These are phyloP conservation scores for Lasiodiplodia theobromae DNA, from an alignment of 2,329 filamentous ascomycete species.

Conservation along the genomic window DNA sequence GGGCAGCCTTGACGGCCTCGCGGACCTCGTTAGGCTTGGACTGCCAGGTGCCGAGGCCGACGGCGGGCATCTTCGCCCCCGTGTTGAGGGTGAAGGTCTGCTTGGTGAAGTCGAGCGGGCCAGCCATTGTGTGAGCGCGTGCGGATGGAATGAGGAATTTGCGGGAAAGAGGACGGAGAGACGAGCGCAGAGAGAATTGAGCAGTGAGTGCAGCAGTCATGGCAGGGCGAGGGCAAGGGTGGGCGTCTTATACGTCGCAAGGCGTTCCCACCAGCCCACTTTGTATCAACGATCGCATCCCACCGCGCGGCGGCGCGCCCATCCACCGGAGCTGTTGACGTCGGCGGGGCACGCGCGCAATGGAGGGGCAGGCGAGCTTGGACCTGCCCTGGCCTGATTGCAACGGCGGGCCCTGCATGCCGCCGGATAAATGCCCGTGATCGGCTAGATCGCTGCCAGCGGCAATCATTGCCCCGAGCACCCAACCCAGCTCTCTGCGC, in stretches of 20 bases:
- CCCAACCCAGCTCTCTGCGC: background rate
- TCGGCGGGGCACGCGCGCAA: constrained; percentile 9
- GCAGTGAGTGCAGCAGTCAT: constrained; percentile 33
- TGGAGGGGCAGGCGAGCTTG: constrained; percentile 19
- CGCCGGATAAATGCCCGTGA: constrained; percentile 4
- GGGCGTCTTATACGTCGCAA: constrained; percentile 12
- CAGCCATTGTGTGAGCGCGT: constrained; percentile 34
- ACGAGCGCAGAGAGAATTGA: constrained; percentile 37
- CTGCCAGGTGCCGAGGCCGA: constrained; percentile 83
- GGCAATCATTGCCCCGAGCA: constrained; percentile 10
- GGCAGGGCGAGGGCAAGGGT: constrained; percentile 10
- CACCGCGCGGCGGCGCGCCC: constrained; percentile 15
- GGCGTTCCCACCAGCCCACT: constrained; percentile 1
- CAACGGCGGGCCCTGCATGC: constrained; percentile 1
- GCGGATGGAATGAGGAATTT: constrained; percentile 5
- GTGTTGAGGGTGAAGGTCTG: constrained; percentile 65
- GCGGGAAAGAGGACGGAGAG: constrained; percentile 30
- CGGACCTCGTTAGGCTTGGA: constrained; percentile 73
- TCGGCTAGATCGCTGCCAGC: background rate
- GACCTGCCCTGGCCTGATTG: constrained; percentile 5
- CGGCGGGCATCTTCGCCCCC: constrained; percentile 77
- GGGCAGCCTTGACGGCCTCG: constrained; percentile 73
- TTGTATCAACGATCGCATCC: constrained; percentile 5
- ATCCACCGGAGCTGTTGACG: background rate
- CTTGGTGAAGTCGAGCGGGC: constrained; percentile 44